Conservation (phyloP, 1,284 basidiomycete genomes). For the Pholiota adiposa region DNA sequence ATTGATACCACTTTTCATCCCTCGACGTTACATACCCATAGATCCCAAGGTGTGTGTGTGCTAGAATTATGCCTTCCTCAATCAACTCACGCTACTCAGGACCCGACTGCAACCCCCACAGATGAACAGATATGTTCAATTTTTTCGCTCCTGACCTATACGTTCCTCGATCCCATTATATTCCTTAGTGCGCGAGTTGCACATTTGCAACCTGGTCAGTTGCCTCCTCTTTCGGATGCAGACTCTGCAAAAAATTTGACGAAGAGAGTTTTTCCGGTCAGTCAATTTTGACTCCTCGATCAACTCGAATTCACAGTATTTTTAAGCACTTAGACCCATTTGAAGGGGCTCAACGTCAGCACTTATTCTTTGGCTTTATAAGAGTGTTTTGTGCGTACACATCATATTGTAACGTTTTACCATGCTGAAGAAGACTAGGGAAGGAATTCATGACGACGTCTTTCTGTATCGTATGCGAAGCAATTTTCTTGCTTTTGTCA, state of each 20-base stretch:
- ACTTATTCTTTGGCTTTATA: conserved; percentile 16
- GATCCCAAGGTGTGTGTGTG: conserved; percentile 18
- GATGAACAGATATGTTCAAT: conserved; percentile 36
- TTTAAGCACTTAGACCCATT: conserved; percentile 15
- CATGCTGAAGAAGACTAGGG: background rate
- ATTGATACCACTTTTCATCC: conserved; percentile 43
- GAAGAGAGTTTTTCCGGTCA: conserved; percentile 11
- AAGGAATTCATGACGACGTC: background rate
- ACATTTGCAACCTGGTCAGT: conserved; percentile 42
- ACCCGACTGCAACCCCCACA: conserved; percentile 12
- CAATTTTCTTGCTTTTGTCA: conserved; percentile 32
- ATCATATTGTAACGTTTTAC: too few species aligned
- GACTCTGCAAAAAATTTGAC: conserved; percentile 45
- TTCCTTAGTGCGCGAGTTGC: conserved; percentile 43
- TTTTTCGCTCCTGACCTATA: conserved; percentile 55
- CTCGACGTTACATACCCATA: conserved; percentile 39
- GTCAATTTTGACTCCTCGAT: background rate
- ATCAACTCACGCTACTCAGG: conserved; percentile 1
- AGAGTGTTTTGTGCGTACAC: conserved; percentile 9
- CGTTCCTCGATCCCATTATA: conserved; percentile 59
- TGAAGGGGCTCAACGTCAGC: background rate
- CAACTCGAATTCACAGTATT: too few species aligned
- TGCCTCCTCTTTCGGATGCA: conserved; percentile 63
- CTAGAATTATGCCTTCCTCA: background rate
- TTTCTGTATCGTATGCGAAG: background rate